These are phyloP conservation scores for Toxicodendron radicans DNA, from an alignment of 345 rosid genomes.

Conservation along the genomic window DNA sequence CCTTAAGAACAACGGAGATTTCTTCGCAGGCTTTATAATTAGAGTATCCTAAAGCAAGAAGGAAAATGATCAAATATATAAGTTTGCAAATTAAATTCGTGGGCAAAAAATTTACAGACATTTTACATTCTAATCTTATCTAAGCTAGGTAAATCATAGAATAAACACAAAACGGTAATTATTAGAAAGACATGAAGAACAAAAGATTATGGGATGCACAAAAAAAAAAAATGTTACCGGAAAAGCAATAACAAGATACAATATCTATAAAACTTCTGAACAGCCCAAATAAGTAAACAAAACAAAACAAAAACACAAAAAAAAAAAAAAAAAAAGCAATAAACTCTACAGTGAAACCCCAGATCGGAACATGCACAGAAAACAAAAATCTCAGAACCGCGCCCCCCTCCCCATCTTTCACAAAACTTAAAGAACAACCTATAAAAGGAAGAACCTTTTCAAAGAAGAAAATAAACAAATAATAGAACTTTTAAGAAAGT, in stretches of 20 bases:
- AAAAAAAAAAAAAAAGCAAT: neutral
- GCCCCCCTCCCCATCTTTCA: neutral
- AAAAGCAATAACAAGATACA: neutral
- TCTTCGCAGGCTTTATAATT: slow-evolving; percentile 67
- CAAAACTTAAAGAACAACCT: neutral
- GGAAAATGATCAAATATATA: slow-evolving; percentile 13
- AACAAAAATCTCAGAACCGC: neutral
- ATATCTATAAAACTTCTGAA: neutral
- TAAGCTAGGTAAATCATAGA: neutral
- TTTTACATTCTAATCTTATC: neutral
- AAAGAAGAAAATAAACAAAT: neutral
- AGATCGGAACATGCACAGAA: neutral
- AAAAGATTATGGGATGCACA: neutral
- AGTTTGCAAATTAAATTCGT: neutral
- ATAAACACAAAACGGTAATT: neutral
- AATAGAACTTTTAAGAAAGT: neutral
- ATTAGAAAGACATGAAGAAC: neutral
- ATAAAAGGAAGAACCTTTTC: no score
- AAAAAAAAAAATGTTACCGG: neutral
- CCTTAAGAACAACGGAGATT: slow-evolving; percentile 68
- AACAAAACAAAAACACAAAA: neutral
- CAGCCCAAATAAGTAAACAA: neutral
- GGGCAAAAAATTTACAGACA: neutral
- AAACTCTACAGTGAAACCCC: slow-evolving; percentile 4
- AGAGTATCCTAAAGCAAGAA: slow-evolving; percentile 47